These are phyloP conservation scores for Hyphopichia burtonii DNA, from an alignment of 1,139 yeast species.

Conservation along the genomic window DNA sequence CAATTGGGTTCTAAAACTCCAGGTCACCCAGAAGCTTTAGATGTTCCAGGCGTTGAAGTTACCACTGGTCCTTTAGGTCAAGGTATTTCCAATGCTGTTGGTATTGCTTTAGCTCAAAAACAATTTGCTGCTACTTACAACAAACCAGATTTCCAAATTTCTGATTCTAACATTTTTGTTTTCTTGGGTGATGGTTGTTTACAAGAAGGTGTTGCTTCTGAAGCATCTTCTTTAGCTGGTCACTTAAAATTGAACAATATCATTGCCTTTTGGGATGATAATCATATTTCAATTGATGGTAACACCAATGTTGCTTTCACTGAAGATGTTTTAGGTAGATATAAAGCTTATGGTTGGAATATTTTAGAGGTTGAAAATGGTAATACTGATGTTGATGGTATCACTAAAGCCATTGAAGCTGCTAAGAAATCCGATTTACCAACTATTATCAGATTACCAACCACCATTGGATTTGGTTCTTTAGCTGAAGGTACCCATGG, in stretches of 20 bases:
- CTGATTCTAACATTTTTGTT: slow-evolving; percentile 74
- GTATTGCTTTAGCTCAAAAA: slow-evolving; percentile 92
- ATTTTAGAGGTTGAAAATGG: slow-evolving; percentile 76
- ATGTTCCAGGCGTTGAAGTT: slow-evolving; percentile 89
- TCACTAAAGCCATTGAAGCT: slow-evolving; percentile 69
- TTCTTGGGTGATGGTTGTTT: slow-evolving; percentile 98
- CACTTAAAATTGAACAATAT: slow-evolving; percentile 92
- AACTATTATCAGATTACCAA: slow-evolving; percentile 82
- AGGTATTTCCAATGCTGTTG: slow-evolving; percentile 96
- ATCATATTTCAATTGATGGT: slow-evolving; percentile 97
- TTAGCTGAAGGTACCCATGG: slow-evolving; percentile 80
- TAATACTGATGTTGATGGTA: slow-evolving; percentile 72
- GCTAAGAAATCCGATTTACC: slow-evolving; percentile 82
- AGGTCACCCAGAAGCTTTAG: slow-evolving; percentile 88
- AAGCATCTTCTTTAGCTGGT: slow-evolving; percentile 94
- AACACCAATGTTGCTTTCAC: slow-evolving; percentile 88
- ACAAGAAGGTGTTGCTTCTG: slow-evolving; percentile 97
- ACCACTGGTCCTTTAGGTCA: slow-evolving; percentile 99
- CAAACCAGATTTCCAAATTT: slow-evolving; percentile 73
- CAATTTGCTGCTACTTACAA: slow-evolving; percentile 92
- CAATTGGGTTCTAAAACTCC: slow-evolving; percentile 91
- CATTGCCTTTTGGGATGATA: slow-evolving; percentile 96
- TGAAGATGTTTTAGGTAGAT: slow-evolving; percentile 85
- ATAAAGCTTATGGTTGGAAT: slow-evolving; percentile 96
- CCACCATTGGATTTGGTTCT: slow-evolving; percentile 96